These are phyloP conservation scores for Pseudotsuga menziesii DNA, from an alignment of 75 land plant genomes.

Conservation along the genomic window DNA sequence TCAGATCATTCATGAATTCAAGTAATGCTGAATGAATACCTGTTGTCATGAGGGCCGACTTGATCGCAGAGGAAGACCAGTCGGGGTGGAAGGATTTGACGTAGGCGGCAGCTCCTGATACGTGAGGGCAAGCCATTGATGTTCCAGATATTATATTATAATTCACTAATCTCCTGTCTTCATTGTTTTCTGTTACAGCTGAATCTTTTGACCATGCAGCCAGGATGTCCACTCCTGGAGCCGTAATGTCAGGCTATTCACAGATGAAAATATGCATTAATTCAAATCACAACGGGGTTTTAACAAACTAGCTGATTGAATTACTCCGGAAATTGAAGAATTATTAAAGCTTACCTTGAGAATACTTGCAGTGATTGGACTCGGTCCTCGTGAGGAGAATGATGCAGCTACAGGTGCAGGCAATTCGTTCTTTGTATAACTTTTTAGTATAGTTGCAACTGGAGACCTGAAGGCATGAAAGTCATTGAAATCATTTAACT, in stretches of 20 bases:
- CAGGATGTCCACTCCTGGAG: neutral
- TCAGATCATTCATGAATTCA: neutral
- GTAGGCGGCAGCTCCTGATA: constrained; percentile 10
- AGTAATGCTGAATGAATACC: neutral
- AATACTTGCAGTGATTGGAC: neutral
- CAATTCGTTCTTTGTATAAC: neutral
- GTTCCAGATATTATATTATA: constrained; percentile 19
- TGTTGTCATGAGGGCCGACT: constrained; percentile 15
- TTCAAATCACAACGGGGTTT: too few species aligned
- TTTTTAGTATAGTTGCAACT: neutral
- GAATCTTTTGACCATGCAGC: constrained; percentile 7
- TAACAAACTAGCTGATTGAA: too few species aligned
- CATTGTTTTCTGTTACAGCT: neutral
- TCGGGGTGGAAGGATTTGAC: constrained; percentile 10
- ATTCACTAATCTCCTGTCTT: neutral
- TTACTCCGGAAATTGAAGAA: too few species aligned
- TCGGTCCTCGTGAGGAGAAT: constrained; percentile 18
- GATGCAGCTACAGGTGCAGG: constrained; percentile 8
- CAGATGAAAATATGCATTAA: neutral
- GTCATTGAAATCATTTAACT: neutral
- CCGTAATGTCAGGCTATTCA: neutral
- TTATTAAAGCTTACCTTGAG: neutral
- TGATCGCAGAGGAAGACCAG: constrained; percentile 7
- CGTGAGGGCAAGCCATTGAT: constrained; percentile 17
- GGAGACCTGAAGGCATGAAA: neutral